phyloP scores from a whole-genome alignment of 345 rosid genomes.

The Hypericum androsaemum region DNA sequence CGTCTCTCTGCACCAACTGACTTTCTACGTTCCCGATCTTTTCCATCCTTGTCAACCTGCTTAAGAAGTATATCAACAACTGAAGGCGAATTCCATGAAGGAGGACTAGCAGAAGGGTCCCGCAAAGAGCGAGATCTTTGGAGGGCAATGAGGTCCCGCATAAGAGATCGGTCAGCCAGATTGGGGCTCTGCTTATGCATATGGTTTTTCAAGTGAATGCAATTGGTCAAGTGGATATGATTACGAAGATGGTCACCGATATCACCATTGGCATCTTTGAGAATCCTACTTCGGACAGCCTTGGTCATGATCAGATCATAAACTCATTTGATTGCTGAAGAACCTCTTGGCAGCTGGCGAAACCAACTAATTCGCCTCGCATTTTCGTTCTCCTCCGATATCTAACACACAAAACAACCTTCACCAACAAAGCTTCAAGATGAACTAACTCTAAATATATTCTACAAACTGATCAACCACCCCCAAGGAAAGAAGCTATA shows the following conservation, averaged over 20 bases:
- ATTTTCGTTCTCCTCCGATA: background rate
- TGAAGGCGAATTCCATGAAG: constrained; percentile 76
- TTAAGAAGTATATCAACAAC: constrained; percentile 53
- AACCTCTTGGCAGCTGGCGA: background rate
- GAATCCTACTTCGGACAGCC: constrained; percentile 61
- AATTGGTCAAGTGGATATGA: constrained; percentile 89
- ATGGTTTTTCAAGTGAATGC: constrained; percentile 96
- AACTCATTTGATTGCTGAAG: constrained; percentile 11
- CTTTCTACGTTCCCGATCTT: constrained; percentile 44
- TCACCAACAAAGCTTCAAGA: too few species aligned
- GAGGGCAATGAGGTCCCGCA: constrained; percentile 83
- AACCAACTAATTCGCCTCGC: constrained; percentile 2
- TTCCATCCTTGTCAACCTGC: constrained; percentile 37
- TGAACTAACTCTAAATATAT: too few species aligned
- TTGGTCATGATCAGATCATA: constrained; percentile 60
- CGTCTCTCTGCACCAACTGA: constrained; percentile 45
- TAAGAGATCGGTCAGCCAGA: constrained; percentile 59
- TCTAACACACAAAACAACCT: too few species aligned
- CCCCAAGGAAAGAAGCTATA: too few species aligned
- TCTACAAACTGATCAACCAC: too few species aligned
- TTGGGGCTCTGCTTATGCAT: constrained; percentile 96
- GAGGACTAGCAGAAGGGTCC: constrained; percentile 89
- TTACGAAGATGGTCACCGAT: constrained; percentile 88
- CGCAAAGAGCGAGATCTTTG: constrained; percentile 85
- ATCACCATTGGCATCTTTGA: constrained; percentile 81